Base-by-base conservation (phyloP, 441 rosid species). In the Cnidoscolus chayamansa region DNA sequence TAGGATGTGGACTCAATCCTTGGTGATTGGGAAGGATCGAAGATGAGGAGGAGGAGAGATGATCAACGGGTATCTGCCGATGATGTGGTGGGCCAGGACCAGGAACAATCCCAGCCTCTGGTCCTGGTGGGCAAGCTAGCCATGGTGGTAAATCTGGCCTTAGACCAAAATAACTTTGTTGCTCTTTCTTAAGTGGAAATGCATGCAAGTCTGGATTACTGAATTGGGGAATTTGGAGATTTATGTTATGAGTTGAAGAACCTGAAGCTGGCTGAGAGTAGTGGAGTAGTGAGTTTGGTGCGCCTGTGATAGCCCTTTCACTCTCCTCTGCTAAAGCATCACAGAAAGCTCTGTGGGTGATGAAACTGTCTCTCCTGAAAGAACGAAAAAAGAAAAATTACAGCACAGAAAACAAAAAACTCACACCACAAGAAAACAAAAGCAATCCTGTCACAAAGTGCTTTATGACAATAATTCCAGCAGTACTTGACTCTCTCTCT, bases 301-400 rank as follows among this genome's bases (percentile, higher is more conserved):
- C 58, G 56, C 37, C 70, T 71, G 78, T 63, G 43, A 84, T 82
- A 65, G 84, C 78, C 74, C 88, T 86, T 47, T 85, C 83, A 43
- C 88, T 87, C 60, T 91, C 94, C 71, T 82, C 87, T 56, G 87
- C 85, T 62, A 84, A 72, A 56, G 87, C 87, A 70, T 84, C 87
- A 73, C 87, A 84, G 72, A 84, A 84, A 4, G 87, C 87, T 71
- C 85, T 82, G 76, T 84, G 87, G 10, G 85, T 84, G 1, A 84
- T 80, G 78, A 84, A 84, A 63, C 87, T 84, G 71, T 84, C 87
- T 67, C 85, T 78, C 87, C 87, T 84, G 85, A 17, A 45, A 62
- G 11, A 40, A 37, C 5, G 49, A 68, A 35, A 16, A 48, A 60
- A 67, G 48, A 25, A 25, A 25, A 25, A 25, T 25, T 25, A 25